These are phyloP conservation scores for Fulvia fulva DNA, from an alignment of 2,329 filamentous ascomycete species.

Conservation along the genomic window DNA sequence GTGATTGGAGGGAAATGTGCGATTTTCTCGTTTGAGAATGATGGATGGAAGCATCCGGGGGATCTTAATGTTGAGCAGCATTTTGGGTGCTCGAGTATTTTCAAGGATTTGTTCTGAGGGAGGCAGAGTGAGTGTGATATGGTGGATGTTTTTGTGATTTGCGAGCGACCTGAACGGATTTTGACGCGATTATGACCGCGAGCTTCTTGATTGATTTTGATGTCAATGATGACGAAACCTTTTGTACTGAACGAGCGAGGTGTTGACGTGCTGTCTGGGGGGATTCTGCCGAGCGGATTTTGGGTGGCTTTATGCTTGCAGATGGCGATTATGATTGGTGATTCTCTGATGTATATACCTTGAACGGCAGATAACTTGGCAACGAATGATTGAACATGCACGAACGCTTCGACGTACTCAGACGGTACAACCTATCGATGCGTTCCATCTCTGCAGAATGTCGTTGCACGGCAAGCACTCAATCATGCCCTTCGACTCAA, in stretches of 20 bases:
- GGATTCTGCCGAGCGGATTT: neutral
- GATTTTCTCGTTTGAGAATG: constrained; percentile 78
- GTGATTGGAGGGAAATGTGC: constrained; percentile 64
- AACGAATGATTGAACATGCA: too few relatives aligned
- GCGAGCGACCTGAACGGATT: neutral
- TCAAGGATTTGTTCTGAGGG: constrained; percentile 31
- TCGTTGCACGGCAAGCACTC: neutral
- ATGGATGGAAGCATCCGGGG: constrained; percentile 74
- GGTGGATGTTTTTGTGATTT: constrained; percentile 3
- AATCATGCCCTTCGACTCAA: neutral
- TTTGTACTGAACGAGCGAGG: neutral
- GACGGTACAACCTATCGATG: too few relatives aligned
- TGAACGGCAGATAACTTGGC: neutral
- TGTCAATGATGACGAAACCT: too few relatives aligned
- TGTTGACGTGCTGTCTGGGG: neutral
- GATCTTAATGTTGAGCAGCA: constrained; percentile 70
- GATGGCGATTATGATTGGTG: neutral
- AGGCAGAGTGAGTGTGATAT: neutral
- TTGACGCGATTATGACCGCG: neutral
- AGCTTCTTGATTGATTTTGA: neutral
- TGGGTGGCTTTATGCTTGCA: neutral
- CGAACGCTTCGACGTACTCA: too few relatives aligned
- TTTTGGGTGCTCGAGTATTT: constrained; percentile 62
- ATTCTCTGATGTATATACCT: neutral
- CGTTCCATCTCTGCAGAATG: too few relatives aligned